Evolutionary conservation across 2,329 filamentous ascomycete species (phyloP).

Genomic region (Aureobasidium pullulans): DNA sequence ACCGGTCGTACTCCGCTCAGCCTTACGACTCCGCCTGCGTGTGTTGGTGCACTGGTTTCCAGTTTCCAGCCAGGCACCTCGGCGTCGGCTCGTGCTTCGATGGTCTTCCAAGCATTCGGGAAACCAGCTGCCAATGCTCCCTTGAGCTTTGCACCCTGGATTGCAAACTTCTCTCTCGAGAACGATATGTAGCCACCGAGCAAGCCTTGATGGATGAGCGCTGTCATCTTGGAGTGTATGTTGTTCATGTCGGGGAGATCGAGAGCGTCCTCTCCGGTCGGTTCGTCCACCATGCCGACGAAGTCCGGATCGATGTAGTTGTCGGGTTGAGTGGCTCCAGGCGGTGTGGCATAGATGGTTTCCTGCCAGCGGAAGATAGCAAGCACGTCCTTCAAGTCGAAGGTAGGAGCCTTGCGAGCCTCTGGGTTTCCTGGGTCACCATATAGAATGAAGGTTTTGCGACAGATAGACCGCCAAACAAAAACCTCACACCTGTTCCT

Average conservation of each 20-base stretch:
- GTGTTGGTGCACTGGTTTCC: conserved; percentile 22
- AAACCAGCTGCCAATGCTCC: conserved; percentile 60
- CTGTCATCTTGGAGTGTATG: conserved; percentile 70
- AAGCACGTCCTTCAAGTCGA: conserved; percentile 65
- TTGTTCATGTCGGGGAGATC: conserved; percentile 48
- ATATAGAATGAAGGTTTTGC: conserved; percentile 69
- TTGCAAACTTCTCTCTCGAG: conserved; percentile 67
- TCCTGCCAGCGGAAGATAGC: conserved; percentile 59
- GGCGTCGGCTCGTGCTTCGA: conserved; percentile 54
- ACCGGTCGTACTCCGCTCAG: conserved; percentile 47
- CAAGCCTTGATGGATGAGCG: conserved; percentile 71
- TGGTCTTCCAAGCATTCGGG: conserved; percentile 63
- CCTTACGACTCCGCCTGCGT: conserved; percentile 42
- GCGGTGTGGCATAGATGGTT: conserved; percentile 28
- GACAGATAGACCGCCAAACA: conserved; percentile 74
- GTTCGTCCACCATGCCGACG: conserved; percentile 24
- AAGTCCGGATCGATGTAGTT: conserved; percentile 41
- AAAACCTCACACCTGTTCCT: conserved; percentile 71
- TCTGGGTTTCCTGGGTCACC: conserved; percentile 59
- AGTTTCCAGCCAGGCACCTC: conserved; percentile 72
- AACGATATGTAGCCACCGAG: conserved; percentile 81
- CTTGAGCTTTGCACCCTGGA: conserved; percentile 60
- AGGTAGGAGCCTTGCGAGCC: conserved; percentile 58
- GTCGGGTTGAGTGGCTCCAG: conserved; percentile 28
- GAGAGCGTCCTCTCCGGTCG: conserved; percentile 10